Evolutionary conservation across 371 early-diverging fungal species (phyloP), one percentile per base, ranked within the genome.

Genomic region (Rhizopus stolonifer): DNA sequence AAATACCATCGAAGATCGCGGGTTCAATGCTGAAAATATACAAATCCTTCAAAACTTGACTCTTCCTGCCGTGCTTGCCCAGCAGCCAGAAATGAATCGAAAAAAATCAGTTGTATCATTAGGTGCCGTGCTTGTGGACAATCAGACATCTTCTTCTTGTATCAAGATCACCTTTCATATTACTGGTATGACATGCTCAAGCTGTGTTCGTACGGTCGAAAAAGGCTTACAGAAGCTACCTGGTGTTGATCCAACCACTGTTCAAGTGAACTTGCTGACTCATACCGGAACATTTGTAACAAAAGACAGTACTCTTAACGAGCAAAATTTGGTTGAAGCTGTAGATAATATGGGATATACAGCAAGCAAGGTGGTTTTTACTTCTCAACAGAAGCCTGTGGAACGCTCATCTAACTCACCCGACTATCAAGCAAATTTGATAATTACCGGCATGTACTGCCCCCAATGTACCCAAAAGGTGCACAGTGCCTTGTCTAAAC

Each of bases 111-210:
- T 68, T 1, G 34, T 46, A 2, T 64, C 69, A 2, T 58, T 70
- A 4, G 58, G 65, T 40, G 54, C 62, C 19, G 56, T 69, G 3
- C 54, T 65, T 0, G 62, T 75, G 22, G 62, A 60, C n/a, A 51
- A 58, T 11, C 31, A 44, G 19, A 6, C 29, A 3, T 45, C 60
- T 7, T 56, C 72, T 6, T 23, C 24, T 7, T 65, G 70, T 33
- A 57, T 67, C 40, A 75, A 73, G 54, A 73, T 80, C 5, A 74
- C 60, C 10, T 60, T 87, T 19, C 84, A 87, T 54, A 81, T 97
- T 11, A 87, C 84, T 60, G 96, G 98, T n/a, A 93, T 97, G 96
- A 89, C 92, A 3, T 91, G 90, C 54, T 79, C 91, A 0, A 83
- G 87, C 21, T 92, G 93, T 64, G 88, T 87, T 7, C 81, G 81